Percentiles rank a stretch among this genome's conserved stretches.
These are phyloP conservation scores for Eucalyptus leucophloia DNA, from an alignment of 345 rosid genomes.

Conservation along the genomic window DNA sequence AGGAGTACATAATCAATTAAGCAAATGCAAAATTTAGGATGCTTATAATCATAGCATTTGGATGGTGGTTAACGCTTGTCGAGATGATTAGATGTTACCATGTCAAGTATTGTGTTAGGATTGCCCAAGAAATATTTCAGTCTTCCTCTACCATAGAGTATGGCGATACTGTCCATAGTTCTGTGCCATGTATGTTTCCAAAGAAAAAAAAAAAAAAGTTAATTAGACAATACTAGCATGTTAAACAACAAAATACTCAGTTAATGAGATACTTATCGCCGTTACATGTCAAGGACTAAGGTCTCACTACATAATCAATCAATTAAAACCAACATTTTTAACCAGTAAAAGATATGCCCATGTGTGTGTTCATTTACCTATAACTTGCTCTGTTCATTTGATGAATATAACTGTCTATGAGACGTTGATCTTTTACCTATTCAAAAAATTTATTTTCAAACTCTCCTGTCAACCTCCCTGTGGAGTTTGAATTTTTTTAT, in stretches of 20 bases:
- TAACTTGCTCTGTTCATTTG: not conserved
- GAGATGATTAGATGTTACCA: not conserved
- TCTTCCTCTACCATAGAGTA: constrained; percentile 22
- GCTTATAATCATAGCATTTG: not conserved
- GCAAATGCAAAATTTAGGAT: not conserved
- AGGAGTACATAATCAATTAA: not conserved
- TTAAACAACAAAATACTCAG: not conserved
- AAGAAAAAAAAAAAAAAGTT: not conserved
- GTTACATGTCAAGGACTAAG: not conserved
- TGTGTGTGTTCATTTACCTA: not conserved
- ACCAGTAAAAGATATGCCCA: not conserved
- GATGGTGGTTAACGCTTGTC: not conserved
- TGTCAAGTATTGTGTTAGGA: constrained; percentile 14
- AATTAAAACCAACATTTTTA: not conserved
- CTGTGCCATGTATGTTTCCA: not conserved
- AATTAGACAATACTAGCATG: not conserved
- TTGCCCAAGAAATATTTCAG: constrained; percentile 16
- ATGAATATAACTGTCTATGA: not conserved
- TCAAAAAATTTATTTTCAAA: not conserved
- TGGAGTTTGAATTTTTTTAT: not conserved
- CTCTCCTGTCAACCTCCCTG: not conserved
- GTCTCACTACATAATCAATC: not conserved
- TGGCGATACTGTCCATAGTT: constrained; percentile 18
- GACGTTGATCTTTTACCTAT: not conserved
- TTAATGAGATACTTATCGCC: not conserved